Evolutionary conservation across 306 rosid genomes (phyloP).

Genomic region (Parietaria judaica): DNA sequence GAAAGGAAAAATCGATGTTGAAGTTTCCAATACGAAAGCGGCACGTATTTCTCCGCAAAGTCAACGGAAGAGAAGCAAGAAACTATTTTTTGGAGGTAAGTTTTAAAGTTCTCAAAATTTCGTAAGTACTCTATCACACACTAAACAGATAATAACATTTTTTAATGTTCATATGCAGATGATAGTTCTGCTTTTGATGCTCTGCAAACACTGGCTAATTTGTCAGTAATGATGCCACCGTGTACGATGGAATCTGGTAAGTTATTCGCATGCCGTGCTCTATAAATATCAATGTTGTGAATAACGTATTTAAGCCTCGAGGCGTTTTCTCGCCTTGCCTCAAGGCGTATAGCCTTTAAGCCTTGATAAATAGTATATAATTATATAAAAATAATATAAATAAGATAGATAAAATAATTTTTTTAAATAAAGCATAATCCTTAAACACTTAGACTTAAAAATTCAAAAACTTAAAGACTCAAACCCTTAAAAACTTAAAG

Average conservation of each 20-base stretch:
- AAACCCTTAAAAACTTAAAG: no score
- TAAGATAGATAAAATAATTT: no score
- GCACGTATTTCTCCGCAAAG: conserved; percentile 34
- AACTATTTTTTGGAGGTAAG: conserved; percentile 63
- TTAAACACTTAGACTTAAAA: no score
- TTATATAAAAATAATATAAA: no score
- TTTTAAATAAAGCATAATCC: no score
- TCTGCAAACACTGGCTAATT: conserved; percentile 74
- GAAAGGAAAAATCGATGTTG: conserved; percentile 48
- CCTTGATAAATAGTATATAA: no score
- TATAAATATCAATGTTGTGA: conserved; percentile 4
- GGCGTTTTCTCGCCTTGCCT: no score
- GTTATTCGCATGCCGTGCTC: conserved; percentile 1
- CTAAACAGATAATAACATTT: neutral
- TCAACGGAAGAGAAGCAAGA: conserved; percentile 53
- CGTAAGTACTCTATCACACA: neutral
- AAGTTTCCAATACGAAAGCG: conserved; percentile 44
- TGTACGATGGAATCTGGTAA: conserved; percentile 64
- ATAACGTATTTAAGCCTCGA: no score
- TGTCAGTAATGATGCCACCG: conserved; percentile 65
- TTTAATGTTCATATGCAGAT: conserved; percentile 30
- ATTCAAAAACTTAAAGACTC: no score
- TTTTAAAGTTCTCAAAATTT: neutral
- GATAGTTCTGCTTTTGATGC: conserved; percentile 64
- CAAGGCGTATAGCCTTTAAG: no score